Base-by-base conservation (phyloP, 148 eudicot species). In the Persicaria maculosa region DNA sequence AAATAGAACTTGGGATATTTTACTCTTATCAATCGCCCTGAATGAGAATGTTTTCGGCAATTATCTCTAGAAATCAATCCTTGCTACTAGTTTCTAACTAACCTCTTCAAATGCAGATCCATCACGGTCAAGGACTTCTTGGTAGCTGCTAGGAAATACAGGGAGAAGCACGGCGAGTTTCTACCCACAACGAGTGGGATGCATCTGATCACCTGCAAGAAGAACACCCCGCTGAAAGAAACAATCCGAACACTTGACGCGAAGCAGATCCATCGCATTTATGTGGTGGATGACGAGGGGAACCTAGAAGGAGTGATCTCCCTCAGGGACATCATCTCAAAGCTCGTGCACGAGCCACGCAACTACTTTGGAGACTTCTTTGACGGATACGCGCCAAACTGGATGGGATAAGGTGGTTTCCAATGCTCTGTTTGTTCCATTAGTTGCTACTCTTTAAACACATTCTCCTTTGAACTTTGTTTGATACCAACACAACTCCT, bases 291-390 rank as follows among this genome's bases (percentile, higher is more conserved):
- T 36, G 93, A 90, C 59, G 77, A 74, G 10, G 97, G 84, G 25
- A 76, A 86, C 67, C 79, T 91, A 9, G 90, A 88, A 73, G 98
- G 98, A 44, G 89, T 91, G 9, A 87, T 94, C 76, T 88, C 98
- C 9, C 93, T 94, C 8, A 85, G 98, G 76, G 98, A 94, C 84
- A 94, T 94, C 68, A 94, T 94, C 73, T 94, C 98, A 6, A 94
- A 84, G 90, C 91, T 94, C 2, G 98, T 94, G 53, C 96, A 92
- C 48, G 98, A 94, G 73, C 97, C 98, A 45, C 90, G 77, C 7
- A 91, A 91, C 68, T 94, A 94, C 81, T 91, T 94, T 75, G 98
- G 98, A 1, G 98, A 94, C 72, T 94, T 94, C 93, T 94, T 94
- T 7, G 91, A 94, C 53, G 98, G 98, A 9, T 68, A 67, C 12